Evolutionary conservation across 257 asterid genomes (phyloP).

Genomic region (Penstemon davidsonii): DNA sequence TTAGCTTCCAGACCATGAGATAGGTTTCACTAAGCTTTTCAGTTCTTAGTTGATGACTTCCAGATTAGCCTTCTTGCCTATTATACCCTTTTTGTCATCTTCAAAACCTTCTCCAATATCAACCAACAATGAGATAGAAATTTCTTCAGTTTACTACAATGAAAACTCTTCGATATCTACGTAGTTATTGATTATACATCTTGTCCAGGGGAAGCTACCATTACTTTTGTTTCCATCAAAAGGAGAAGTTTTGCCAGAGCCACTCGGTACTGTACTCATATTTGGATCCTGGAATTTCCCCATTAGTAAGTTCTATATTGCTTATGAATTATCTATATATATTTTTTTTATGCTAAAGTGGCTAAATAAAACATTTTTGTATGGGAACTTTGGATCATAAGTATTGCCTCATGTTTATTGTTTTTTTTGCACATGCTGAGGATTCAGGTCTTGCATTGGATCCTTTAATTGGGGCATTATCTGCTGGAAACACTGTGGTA

Average conservation of each 20-base stretch:
- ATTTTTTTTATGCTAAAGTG: neutral
- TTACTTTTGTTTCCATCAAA: slow-evolving; percentile 65
- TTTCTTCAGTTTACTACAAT: neutral
- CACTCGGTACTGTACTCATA: slow-evolving; percentile 82
- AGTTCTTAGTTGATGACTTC: too few species aligned
- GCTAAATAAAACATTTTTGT: too few species aligned
- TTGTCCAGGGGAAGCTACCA: slow-evolving; percentile 61
- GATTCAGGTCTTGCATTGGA: slow-evolving; percentile 72
- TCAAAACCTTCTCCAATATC: too few species aligned
- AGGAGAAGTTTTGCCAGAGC: slow-evolving; percentile 79
- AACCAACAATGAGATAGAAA: too few species aligned
- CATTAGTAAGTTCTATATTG: slow-evolving; percentile 57
- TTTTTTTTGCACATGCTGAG: slow-evolving; percentile 3
- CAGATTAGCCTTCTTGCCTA: too few species aligned
- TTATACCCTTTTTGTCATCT: too few species aligned
- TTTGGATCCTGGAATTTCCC: slow-evolving; percentile 88
- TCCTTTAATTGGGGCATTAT: slow-evolving; percentile 82
- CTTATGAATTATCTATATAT: neutral
- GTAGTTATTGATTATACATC: slow-evolving; percentile 25
- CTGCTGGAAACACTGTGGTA: slow-evolving; percentile 80
- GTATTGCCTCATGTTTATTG: too few species aligned
- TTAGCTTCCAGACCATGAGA: too few species aligned
- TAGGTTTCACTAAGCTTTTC: too few species aligned
- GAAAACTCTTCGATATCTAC: neutral
- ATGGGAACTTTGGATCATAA: too few species aligned